Percentiles rank a stretch among this genome's conserved stretches.
Evolutionary conservation across 768 basidiomycete genomes (phyloP).

Genomic region (Tricholoma sp.): DNA sequence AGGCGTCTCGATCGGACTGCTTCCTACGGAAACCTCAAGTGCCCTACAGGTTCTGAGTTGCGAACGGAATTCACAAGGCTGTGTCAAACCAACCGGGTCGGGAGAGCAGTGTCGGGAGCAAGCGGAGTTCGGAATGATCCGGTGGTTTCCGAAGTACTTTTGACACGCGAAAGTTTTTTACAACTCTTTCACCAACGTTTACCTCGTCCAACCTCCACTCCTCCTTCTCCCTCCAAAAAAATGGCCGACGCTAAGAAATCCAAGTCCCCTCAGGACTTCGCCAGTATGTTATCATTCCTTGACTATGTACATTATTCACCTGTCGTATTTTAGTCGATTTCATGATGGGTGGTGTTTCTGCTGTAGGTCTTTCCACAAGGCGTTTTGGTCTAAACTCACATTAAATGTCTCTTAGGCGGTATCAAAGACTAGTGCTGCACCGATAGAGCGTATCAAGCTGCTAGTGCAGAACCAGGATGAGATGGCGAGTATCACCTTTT

Average conservation of each 20-base stretch:
- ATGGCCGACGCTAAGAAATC: constrained; percentile 82
- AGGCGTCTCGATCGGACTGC: no score
- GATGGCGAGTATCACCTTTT: constrained; percentile 60
- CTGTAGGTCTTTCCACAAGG: constrained; percentile 44
- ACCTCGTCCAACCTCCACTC: constrained; percentile 54
- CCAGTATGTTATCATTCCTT: constrained; percentile 43
- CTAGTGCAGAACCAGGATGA: constrained; percentile 99
- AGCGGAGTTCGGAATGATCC: constrained; percentile 43
- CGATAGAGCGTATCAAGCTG: constrained; percentile 99
- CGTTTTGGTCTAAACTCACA: constrained; percentile 12
- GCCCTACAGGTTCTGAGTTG: not conserved
- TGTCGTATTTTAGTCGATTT: constrained; percentile 65
- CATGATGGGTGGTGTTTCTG: constrained; percentile 95
- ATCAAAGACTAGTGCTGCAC: constrained; percentile 98
- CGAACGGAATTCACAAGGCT: not conserved
- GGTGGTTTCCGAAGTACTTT: constrained; percentile 45
- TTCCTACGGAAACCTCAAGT: not conserved
- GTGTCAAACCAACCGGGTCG: not conserved
- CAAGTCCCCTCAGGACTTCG: constrained; percentile 91
- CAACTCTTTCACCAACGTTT: constrained; percentile 29
- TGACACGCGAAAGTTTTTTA: constrained; percentile 44
- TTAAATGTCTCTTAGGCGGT: constrained; percentile 60
- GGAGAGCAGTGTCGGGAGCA: not conserved
- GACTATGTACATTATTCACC: constrained; percentile 13
- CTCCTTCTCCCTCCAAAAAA: constrained; percentile 45